phyloP scores from a whole-genome alignment of 371 early-diverging fungal genomes.

The Mucor irregularis region DNA sequence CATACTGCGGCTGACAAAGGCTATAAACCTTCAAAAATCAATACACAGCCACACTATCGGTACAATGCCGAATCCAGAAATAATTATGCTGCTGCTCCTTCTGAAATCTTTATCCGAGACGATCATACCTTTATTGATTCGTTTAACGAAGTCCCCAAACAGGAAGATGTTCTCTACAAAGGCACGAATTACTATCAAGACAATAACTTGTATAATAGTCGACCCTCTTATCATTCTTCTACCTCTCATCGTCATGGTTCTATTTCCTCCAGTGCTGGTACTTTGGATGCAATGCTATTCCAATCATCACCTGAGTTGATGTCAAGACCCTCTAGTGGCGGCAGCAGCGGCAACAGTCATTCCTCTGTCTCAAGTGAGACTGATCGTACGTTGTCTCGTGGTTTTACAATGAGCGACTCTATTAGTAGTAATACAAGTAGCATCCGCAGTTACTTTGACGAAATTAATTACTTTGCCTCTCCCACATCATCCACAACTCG shows the following conservation, averaged over 20 bases:
- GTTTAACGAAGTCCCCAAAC: constrained; percentile 2
- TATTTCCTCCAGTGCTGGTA: not conserved
- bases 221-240: not conserved
- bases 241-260: not conserved
- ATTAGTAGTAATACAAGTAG: constrained; percentile 10
- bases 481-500: constrained; percentile 1
- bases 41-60: constrained; percentile 3
- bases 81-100: not conserved
- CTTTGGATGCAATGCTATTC: not conserved
- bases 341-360: constrained; percentile 10
- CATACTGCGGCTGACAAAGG: not conserved
- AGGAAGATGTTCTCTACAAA: constrained; percentile 2
- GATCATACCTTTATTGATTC: constrained; percentile 11
- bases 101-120: constrained; percentile 11
- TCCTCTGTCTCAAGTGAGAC: constrained; percentile 15
- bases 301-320: constrained; percentile 12
- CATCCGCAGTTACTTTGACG: constrained; percentile 18
- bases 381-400: not conserved
- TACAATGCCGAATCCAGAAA: not conserved
- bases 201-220: constrained; percentile 5
- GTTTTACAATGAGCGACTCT: not conserved
- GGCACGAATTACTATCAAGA: constrained; percentile 14
- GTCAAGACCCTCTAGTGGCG: constrained; percentile 18
- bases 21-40: not conserved
- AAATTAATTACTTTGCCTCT: not conserved